A percentile compares a stretch with the other conserved stretches of the same genome.
phyloP scores from a whole-genome alignment of 176 grass and related monocot species.

The Lolium multiflorum region DNA sequence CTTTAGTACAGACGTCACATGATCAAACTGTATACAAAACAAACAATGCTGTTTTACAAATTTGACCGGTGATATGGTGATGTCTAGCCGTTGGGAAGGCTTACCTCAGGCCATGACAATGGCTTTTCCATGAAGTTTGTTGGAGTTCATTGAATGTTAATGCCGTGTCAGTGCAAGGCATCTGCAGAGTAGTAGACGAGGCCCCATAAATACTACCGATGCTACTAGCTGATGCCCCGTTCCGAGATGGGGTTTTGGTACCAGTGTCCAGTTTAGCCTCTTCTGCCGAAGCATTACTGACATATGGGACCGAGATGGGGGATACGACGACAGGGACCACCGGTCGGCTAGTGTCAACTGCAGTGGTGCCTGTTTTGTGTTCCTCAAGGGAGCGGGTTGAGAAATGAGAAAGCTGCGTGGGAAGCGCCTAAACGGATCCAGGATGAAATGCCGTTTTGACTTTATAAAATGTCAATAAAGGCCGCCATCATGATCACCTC shows the following conservation, averaged over 20 bases:
- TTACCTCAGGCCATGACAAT: slow-evolving; percentile 30
- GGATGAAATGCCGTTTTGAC: slow-evolving; percentile 40
- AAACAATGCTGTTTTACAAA: background rate
- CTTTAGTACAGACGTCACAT: too few species aligned
- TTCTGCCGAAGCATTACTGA: background rate
- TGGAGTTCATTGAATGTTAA: slow-evolving; percentile 40
- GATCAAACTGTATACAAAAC: too few species aligned
- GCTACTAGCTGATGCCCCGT: background rate
- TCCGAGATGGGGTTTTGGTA: background rate
- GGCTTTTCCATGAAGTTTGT: slow-evolving; percentile 43
- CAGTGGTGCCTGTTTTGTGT: background rate
- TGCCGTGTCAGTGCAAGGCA: slow-evolving; percentile 39
- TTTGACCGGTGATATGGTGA: background rate
- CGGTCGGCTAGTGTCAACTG: background rate
- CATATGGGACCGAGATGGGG: background rate
- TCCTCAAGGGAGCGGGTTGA: background rate
- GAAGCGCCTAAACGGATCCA: slow-evolving; percentile 43
- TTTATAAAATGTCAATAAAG: slow-evolving; percentile 37
- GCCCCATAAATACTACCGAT: slow-evolving; percentile 25
- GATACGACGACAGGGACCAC: background rate
- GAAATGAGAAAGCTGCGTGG: background rate
- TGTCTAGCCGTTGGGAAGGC: slow-evolving; percentile 6
- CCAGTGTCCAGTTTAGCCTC: background rate
- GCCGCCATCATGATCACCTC: background rate
- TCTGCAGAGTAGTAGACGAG: slow-evolving; percentile 12